Evolutionary conservation across 345 rosid species (phyloP), one percentile per base, ranked within the genome.

Genomic region (Gossypium ekmanianum): DNA sequence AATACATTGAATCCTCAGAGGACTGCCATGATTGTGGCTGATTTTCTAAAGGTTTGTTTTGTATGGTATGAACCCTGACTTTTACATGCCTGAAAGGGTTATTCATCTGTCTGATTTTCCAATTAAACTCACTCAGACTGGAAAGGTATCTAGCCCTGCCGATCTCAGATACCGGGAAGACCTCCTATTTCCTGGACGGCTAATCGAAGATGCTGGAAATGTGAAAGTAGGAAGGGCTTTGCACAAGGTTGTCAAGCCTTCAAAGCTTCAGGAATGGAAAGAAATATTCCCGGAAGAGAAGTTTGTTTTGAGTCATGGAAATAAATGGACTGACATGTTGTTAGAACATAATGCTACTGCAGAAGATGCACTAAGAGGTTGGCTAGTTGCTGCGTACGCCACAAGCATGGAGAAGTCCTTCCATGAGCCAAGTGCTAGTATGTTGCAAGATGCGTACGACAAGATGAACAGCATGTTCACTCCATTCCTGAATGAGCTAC

Each of bases 1-100:
- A 91, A 89, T 83, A 89, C 99, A 48, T 77, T 95, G 81, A 93
- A 95, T 87, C 94, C 97, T n/a, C 97, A 91, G 81, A 86, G 97
- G 84, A 88, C 93, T 34, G 97, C 97, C 63, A 76, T 95, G 86
- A 80, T 91, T 50, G 94, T 93, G 13, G 93, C 92, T 66, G 89
- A 95, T 79, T 93, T 87, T 82, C 79, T 93, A 47, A 90, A 87
- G 97, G 98, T 91, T 75, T 79, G 76, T 62, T 48, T 75, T 71
- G 34, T 57, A 76, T 41, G 27, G 10, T 72, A 52, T 52, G 71
- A 59, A 24, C 48, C 55, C 43, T 7, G 18, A 51, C n/a, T 61
- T 59, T 10, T 74, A 61, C 51, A 63, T 10, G 20, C 20, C 22
- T 76, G 51, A 52, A 75, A 8, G 7, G 55, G 61, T 44, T 75